Base-by-base conservation (phyloP, 2,329 filamentous ascomycete genomes). In the Diatrype stigma region DNA sequence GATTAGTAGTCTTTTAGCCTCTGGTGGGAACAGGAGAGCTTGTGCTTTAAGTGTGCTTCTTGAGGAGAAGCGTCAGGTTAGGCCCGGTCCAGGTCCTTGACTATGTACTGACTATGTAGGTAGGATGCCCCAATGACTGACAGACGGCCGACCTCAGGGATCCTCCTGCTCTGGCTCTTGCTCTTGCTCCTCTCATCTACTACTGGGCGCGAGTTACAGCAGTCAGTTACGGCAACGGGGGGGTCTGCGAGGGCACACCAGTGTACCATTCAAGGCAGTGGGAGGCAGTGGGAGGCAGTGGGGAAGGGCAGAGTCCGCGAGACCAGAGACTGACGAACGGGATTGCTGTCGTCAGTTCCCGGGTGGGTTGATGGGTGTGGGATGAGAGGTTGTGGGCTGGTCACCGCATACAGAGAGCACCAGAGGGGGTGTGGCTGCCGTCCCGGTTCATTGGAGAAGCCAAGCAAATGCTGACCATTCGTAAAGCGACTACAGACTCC, bases 381-480 rank as follows among this genome's bases (percentile, higher is more conserved):
- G 37, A 44, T 62, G 57, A 60, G 60, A 61, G 51, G 57, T 51
- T 56, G 54, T 60, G 54, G 60, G 60, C 57, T 54, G 53, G 55
- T 56, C 53, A 52, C 49, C 59, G 50, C 54, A 60, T 48, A 44
- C 44, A 49, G 57, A 55, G 54, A 62, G 62, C 61, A 60, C 61
- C 42, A 61, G 60, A 60, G 61, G 60, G 60, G 60, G 61, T 42
- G 60, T 61, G 62, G 62, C 63, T 59, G 59, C 55, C 51, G 57
- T 63, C 64, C 63, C 62, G 60, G 58, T 54, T 53, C 51, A 55
- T 54, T 58, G 55, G 59, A 56, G 58, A 61, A 60, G 62, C 63
- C 61, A 64, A 63, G 62, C 12, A 44, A 26, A 44, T 28, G 19
- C 40, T 28, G 40, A 28, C 40, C 40, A 44, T 11, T 44, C 40